Conservation (phyloP, 176 grass and related monocot species). For the Phyllostachys edulis region DNA sequence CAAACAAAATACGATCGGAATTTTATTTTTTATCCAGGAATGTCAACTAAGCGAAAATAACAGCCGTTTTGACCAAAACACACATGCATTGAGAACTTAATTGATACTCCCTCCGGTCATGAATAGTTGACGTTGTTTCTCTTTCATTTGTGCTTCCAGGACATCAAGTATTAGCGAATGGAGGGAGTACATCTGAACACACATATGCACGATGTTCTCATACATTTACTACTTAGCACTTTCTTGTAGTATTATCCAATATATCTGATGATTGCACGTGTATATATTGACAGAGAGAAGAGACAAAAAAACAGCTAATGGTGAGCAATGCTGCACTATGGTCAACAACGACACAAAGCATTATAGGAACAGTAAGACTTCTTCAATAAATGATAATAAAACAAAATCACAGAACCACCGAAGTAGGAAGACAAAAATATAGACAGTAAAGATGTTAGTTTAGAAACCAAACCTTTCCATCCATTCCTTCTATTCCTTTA, state of each 20-base stretch:
- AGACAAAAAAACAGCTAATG: background rate
- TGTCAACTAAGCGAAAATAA: background rate
- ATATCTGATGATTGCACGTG: background rate
- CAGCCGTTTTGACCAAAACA: background rate
- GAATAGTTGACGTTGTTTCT: no score
- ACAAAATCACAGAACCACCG: background rate
- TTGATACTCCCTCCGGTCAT: no score
- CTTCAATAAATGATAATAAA: background rate
- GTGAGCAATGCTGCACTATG: background rate
- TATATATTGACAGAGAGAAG: background rate
- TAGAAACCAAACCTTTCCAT: conserved; percentile 74
- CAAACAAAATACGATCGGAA: background rate
- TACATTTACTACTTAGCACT: background rate
- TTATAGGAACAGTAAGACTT: background rate
- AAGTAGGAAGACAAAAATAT: background rate
- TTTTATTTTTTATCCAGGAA: background rate
- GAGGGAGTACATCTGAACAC: background rate
- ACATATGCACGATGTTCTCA: background rate
- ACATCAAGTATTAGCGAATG: no score
- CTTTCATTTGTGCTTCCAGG: no score
- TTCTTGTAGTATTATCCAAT: background rate
- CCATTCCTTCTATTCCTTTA: conserved; percentile 83
- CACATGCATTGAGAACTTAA: background rate
- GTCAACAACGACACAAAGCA: background rate
- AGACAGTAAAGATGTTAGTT: no score